Conservation (phyloP, 768 basidiomycete species). For the Mycena latifolia region DNA sequence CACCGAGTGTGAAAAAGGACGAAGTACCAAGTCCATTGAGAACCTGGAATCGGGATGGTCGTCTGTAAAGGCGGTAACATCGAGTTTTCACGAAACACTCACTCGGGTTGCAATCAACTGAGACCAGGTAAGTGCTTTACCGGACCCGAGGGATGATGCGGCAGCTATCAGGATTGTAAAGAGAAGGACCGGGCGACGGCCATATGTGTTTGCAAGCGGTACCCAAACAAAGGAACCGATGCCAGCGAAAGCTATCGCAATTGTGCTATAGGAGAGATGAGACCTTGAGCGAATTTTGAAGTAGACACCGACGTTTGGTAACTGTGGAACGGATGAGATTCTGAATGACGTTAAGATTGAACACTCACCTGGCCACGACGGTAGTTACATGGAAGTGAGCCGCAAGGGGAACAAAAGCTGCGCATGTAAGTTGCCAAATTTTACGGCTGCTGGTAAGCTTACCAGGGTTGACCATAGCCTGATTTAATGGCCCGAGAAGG, state of each 20-base stretch:
- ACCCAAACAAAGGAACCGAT: slow-evolving; percentile 39
- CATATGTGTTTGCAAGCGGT: slow-evolving; percentile 38
- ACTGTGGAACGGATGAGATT: slow-evolving; percentile 1
- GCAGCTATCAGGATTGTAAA: slow-evolving; percentile 34
- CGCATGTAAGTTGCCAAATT: not conserved
- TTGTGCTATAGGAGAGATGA: not conserved
- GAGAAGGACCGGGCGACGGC: slow-evolving; percentile 37
- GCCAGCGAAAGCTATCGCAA: slow-evolving; percentile 30
- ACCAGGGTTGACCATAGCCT: slow-evolving; percentile 30
- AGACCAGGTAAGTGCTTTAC: slow-evolving; percentile 29
- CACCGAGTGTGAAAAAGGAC: slow-evolving; percentile 30
- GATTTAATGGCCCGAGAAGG: slow-evolving; percentile 24
- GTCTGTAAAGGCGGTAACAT: not conserved
- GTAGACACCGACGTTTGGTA: slow-evolving; percentile 20
- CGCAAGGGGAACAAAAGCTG: slow-evolving; percentile 29
- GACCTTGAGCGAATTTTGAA: not conserved
- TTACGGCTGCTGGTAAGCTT: not conserved
- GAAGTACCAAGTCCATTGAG: slow-evolving; percentile 27
- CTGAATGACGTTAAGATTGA: not conserved
- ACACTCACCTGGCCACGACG: slow-evolving; percentile 25
- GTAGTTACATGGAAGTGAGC: slow-evolving; percentile 27
- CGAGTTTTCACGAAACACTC: not conserved
- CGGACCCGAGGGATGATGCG: slow-evolving; percentile 34
- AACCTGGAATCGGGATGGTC: slow-evolving; percentile 11
- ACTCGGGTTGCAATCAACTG: slow-evolving; percentile 35